These are phyloP conservation scores for Schizothecium vesticola DNA, from an alignment of 495 filamentous ascomycete species.

Conservation along the genomic window DNA sequence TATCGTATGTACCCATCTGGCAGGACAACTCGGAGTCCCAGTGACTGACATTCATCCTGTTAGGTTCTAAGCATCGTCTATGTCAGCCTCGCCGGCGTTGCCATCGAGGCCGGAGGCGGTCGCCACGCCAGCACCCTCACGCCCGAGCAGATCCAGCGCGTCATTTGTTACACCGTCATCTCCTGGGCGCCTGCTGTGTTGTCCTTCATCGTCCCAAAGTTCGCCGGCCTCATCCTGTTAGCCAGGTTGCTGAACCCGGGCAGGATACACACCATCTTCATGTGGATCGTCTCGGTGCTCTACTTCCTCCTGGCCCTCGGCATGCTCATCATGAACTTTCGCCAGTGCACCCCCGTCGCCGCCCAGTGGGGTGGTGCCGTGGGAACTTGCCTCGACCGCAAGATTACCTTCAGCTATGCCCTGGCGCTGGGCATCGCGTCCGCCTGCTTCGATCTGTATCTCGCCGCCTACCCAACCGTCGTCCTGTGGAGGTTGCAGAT, in stretches of 20 bases:
- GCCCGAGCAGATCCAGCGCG: constrained; percentile 6
- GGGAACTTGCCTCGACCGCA: constrained; percentile 18
- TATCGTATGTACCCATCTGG: background rate
- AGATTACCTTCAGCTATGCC: constrained; percentile 18
- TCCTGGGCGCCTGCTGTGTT: constrained; percentile 24
- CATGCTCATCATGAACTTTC: constrained; percentile 23
- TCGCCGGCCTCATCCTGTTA: constrained; percentile 24
- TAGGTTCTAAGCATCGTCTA: constrained; percentile 16
- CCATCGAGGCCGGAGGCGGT: constrained; percentile 18
- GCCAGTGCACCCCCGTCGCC: constrained; percentile 20
- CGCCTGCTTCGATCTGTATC: constrained; percentile 24
- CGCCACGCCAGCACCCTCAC: constrained; percentile 15
- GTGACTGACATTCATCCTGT: constrained; percentile 5
- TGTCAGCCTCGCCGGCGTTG: constrained; percentile 9
- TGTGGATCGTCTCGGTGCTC: constrained; percentile 20
- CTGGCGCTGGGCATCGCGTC: constrained; percentile 16
- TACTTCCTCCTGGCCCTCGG: constrained; percentile 10
- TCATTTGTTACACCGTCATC: constrained; percentile 18
- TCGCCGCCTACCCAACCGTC: constrained; percentile 34
- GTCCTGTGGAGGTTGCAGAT: constrained; percentile 41
- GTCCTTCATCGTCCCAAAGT: constrained; percentile 24
- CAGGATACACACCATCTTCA: constrained; percentile 7
- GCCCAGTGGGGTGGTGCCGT: constrained; percentile 18
- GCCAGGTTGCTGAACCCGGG: constrained; percentile 19
- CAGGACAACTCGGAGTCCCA: background rate